Percentiles rank a stretch among this genome's conserved stretches.
phyloP scores from a whole-genome alignment of 2,329 filamentous ascomycete species.

The Penicillium sp. region DNA sequence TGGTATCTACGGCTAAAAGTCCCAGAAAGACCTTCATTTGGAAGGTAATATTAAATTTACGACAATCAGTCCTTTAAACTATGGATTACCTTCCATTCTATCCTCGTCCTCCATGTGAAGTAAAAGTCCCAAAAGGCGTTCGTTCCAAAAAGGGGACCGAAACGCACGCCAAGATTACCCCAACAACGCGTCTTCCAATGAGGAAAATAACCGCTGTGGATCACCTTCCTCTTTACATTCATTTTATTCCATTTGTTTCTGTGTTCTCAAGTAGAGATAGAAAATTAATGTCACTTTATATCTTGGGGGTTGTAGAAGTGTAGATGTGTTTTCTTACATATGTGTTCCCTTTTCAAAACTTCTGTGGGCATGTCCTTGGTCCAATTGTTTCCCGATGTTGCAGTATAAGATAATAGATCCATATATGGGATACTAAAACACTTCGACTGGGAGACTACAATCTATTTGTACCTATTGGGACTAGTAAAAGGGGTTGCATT shows the following conservation, averaged over 20 bases:
- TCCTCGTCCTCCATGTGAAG: background rate
- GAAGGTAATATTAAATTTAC: slow-evolving; percentile 1
- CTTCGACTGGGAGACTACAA: background rate
- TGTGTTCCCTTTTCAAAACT: too few relatives aligned
- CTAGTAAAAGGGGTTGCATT: background rate
- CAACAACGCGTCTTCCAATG: background rate
- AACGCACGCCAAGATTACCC: slow-evolving; percentile 1
- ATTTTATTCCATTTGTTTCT: background rate
- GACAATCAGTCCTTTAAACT: too few relatives aligned
- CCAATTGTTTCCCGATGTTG: background rate
- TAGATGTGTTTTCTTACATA: background rate
- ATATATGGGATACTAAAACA: background rate
- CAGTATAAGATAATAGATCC: background rate
- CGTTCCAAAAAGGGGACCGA: background rate
- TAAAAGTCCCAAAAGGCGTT: background rate
- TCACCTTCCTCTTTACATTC: background rate
- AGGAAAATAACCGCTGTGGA: background rate
- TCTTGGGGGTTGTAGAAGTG: background rate
- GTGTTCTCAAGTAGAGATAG: background rate
- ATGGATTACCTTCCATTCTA: slow-evolving; percentile 1
- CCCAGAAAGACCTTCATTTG: background rate
- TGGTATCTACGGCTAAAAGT: too few relatives aligned
- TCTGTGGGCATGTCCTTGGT: background rate
- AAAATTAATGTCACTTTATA: background rate
- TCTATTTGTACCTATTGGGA: background rate